These are phyloP conservation scores for Diaporthe sp. DNA, from an alignment of 2,329 filamentous ascomycete species.

Conservation along the genomic window DNA sequence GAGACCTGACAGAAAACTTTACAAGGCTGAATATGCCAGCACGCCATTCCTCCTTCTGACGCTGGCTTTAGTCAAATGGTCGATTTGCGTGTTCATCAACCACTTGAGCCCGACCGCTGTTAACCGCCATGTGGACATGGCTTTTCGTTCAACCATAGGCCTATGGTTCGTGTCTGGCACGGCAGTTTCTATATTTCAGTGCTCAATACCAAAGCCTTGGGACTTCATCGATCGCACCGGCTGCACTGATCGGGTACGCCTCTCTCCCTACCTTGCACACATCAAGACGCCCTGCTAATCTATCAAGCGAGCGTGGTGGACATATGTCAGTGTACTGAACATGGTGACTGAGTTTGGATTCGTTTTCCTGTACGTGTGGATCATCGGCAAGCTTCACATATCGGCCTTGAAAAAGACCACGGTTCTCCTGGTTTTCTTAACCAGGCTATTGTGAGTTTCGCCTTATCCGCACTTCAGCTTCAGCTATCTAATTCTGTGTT, in stretches of 20 bases:
- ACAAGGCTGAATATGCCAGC: slow-evolving; percentile 22
- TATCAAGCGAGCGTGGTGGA: slow-evolving; percentile 7
- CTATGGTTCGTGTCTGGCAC: slow-evolving; percentile 3
- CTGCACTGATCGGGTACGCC: slow-evolving; percentile 9
- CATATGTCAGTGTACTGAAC: not conserved
- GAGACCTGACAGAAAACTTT: not conserved
- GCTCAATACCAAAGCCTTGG: slow-evolving; percentile 1
- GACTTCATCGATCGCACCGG: not conserved
- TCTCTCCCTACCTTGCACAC: too few species aligned
- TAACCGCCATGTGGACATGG: slow-evolving; percentile 7
- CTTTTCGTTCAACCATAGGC: slow-evolving; percentile 14
- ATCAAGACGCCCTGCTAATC: not conserved
- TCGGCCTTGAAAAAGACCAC: slow-evolving; percentile 1
- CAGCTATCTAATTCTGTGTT: not conserved
- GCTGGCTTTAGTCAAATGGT: slow-evolving; percentile 25
- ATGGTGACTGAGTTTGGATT: slow-evolving; percentile 18
- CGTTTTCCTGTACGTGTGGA: slow-evolving; percentile 11
- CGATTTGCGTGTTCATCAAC: slow-evolving; percentile 30
- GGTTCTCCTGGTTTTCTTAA: slow-evolving; percentile 10
- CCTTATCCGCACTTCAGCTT: accelerated
- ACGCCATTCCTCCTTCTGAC: slow-evolving; percentile 14
- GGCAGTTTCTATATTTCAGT: slow-evolving; percentile 15
- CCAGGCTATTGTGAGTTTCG: not conserved
- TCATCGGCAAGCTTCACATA: slow-evolving; percentile 21
- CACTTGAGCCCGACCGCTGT: slow-evolving; percentile 15